Base-by-base conservation (phyloP, 78 protist genomes). In the Polysphondylium violaceum region DNA sequence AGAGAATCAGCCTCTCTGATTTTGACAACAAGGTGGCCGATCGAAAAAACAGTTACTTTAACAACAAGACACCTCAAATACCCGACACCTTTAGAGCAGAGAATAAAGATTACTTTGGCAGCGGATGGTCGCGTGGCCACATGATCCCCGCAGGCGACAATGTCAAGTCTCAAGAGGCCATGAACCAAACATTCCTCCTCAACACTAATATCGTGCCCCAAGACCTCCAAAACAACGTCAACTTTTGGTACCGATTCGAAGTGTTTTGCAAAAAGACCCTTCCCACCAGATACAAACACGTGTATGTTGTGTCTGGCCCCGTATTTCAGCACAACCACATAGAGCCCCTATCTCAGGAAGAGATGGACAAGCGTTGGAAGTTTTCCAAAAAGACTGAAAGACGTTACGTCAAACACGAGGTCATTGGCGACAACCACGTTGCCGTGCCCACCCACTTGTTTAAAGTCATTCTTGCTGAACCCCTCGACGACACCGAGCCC, bases 171-270 rank as follows among this genome's bases (percentile, higher is more conserved):
- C 91, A 83, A 69, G 56, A 55, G 43, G 50, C 77, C 17, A 83
- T 83, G 91, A 33, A 72, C 51, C 91, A 83, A 29, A 83, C 91
- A 3, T 83, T 83, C 31, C 33, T 83, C 3, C 44, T 83, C 2
- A 83, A 83, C 43, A 27, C 91, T 36, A 83, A 83, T 36, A 83
- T 83, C 0, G 91, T 83, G 14, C 91, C 91, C 35, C 79, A 83
- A 50, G 74, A 83, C 43, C 11, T 69, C 9, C 69, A 58, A 16
- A 83, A 83, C 51, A 83, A 83, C 33, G 36, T 16, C 6, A 71
- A 71, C 59, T 83, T 83, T 41, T 83, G 91, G 91, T 83, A 83
- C 16, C 16, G 91, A n/a, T 23, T 83, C 2, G 91, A 83, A 33
- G 58, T 58, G 9, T 69, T 67, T 36, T 67, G 79, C 23, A 83